Base-by-base conservation (phyloP, 768 basidiomycete genomes). In the Trametes maxima region DNA sequence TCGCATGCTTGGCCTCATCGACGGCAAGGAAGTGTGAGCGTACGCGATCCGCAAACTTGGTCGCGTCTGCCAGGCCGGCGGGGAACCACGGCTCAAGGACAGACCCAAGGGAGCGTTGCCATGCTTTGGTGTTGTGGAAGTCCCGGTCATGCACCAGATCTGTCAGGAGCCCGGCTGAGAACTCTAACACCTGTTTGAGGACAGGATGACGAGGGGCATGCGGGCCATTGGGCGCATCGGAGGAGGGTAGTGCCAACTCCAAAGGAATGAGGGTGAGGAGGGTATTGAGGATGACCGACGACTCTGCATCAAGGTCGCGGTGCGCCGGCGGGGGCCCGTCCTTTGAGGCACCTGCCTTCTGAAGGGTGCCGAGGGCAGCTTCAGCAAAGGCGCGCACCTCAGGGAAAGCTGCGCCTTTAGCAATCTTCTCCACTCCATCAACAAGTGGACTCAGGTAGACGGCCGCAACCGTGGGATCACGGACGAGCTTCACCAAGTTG, bases 401-500 rank as follows among this genome's bases (percentile, higher is more conserved):
- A 54, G 96, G 96, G 82, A 98, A 98, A 25, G 95, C 94, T 55
- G 95, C 95, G 17, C 89, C 85, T 57, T 86, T 86, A 13, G 91
- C 91, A 66, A 98, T 94, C 75, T 90, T 92, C 70, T 92, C 85
- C 17, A 96, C 94, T 59, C 95, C 94, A 36, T 92, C 90, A 4
- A 96, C 89, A 43, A 98, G 86, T 42, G 88, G 81, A 65, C 89
- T 89, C 36, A 95, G 85, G 74, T 98, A 95, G 36, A 83, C 82
- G 3, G 95, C 95, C 52, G 96, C 96, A 40, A 98, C 85, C 61
- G 82, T 86, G 2, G 92, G 90, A 69, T 95, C 86, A 64, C 96
- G 90, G 43, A 98, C 96, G 63, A 98, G 90, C 77, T 98, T 98
- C 76, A 97, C 95, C 56, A 98, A 81, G 76, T 98, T 98, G 71